Percentiles rank a stretch among this genome's conserved stretches.
phyloP scores from a whole-genome alignment of 495 filamentous ascomycete genomes.

The Trichocladium uniseriatum region DNA sequence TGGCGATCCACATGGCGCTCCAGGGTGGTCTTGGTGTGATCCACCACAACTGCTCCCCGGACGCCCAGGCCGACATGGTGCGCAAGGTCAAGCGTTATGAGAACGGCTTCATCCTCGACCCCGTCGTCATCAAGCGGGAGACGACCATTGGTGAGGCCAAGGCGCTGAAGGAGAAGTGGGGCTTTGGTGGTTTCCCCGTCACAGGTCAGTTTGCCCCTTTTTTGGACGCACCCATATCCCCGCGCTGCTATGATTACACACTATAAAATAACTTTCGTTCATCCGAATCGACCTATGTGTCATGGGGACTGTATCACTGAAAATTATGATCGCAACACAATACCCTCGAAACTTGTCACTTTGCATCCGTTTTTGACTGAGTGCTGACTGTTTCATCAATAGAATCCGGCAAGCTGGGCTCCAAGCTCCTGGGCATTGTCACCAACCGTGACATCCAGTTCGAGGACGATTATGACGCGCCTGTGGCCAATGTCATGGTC shows the following conservation, averaged over 20 bases:
- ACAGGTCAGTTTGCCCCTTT: constrained; percentile 64
- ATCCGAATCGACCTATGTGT: constrained; percentile 84
- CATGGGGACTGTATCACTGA: constrained; percentile 58
- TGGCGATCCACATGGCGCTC: constrained; percentile 98
- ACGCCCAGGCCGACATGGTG: constrained; percentile 97
- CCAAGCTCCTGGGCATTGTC: constrained; percentile 92
- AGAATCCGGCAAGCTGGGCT: constrained; percentile 90
- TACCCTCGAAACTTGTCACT: constrained; percentile 8
- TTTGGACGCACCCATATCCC: constrained; percentile 11
- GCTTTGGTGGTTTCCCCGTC: constrained; percentile 96
- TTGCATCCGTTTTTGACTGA: constrained; percentile 12
- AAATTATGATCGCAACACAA: constrained; percentile 31
- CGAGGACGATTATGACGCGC: constrained; percentile 59
- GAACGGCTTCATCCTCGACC: constrained; percentile 97
- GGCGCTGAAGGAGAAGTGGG: constrained; percentile 92
- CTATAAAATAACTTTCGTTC: constrained; percentile 98
- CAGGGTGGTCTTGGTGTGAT: constrained; percentile 95
- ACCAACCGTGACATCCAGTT: constrained; percentile 98
- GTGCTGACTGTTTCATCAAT: constrained; percentile 23
- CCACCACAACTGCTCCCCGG: constrained; percentile 95
- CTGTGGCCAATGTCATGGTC: constrained; percentile 88
- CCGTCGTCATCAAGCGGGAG: constrained; percentile 78
- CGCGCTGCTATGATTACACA: constrained; percentile 58
- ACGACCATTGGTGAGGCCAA: constrained; percentile 89
- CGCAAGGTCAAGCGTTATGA: constrained; percentile 98